Base-by-base conservation (phyloP, 108 stramenopile genomes). In the Ochromonas danica region DNA sequence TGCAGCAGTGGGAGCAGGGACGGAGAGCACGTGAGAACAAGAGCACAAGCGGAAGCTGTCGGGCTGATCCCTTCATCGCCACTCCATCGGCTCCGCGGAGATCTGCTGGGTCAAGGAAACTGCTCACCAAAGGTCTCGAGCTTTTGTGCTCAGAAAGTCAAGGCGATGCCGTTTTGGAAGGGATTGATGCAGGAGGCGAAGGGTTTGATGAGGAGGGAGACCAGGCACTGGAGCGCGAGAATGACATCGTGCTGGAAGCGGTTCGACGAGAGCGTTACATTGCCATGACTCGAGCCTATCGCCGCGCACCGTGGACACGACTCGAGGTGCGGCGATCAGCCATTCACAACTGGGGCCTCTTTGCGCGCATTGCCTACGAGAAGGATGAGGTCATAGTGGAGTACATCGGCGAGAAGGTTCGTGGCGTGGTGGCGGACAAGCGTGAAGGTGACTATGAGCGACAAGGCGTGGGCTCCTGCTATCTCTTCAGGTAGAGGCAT, bases 281-380 rank as follows among this genome's bases (percentile, higher is more conserved):
- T 17, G 67, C 36, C 17, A 38, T 70, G 36, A 10, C 14, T 22
- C 17, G 22, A 10, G 40, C 10, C 67, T 70, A 17, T 31, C 10
- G 17, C 40, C 17, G 14, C 40, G 67, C 36, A 17, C 67, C 67
- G 14, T 31, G 17, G 17, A 31, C 67, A 22, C 87, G 91, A 25
- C 79, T 93, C 65, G 84, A 62, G 31, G 90, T 90, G 22, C 86
- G 85, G 39, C 79, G 91, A 39, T 90, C 89, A 25, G 90, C 90
- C 81, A 94, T 95, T 81, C 94, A 95, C 83, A 93, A 92, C 45
- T 95, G 92, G 92, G 94, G 94, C 22, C 84, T 95, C 39, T 95
- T 94, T 78, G 85, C 90, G 43, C 90, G 91, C 80, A 70, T 84
- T 31, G 92, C 92, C 36, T 78, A 93, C 39, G 81, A 81, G 17